A percentile compares a stretch with the other conserved stretches of the same genome.
phyloP scores from a whole-genome alignment of 306 rosid species.

The Prunus davidiana region DNA sequence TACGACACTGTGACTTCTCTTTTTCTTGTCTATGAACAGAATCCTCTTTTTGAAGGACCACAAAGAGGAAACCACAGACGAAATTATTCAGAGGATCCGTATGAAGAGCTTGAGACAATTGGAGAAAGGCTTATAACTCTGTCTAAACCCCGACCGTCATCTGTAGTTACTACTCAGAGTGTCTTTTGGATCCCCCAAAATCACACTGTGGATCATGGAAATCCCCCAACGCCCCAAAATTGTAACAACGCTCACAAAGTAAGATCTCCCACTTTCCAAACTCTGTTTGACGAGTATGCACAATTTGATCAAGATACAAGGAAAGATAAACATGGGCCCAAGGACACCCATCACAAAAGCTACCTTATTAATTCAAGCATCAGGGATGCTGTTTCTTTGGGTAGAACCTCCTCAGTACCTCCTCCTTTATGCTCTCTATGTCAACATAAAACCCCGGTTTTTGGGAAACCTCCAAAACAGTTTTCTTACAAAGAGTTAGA shows the following conservation, averaged over 20 bases:
- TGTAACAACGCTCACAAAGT: conserved; percentile 26
- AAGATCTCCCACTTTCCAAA: conserved; percentile 52
- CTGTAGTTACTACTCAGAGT: conserved; percentile 37
- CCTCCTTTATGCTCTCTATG: conserved; percentile 91
- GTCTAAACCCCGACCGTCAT: conserved; percentile 34
- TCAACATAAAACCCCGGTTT: conserved; percentile 79
- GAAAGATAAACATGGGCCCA: conserved; percentile 24
- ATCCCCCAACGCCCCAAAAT: conserved; percentile 32
- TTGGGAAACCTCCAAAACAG: conserved; percentile 91
- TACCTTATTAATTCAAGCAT: conserved; percentile 41
- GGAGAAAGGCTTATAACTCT: conserved; percentile 42
- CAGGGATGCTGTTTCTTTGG: conserved; percentile 63
- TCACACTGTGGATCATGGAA: conserved; percentile 41
- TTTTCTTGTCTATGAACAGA: conserved; percentile 74
- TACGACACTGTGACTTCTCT: conserved; percentile 54
- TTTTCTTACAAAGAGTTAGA: conserved; percentile 69
- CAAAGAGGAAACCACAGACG: conserved; percentile 31
- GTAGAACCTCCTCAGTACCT: conserved; percentile 66
- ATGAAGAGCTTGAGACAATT: conserved; percentile 39
- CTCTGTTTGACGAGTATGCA: conserved; percentile 38
- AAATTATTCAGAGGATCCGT: conserved; percentile 38
- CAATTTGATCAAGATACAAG: conserved; percentile 38
- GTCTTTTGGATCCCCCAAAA: conserved; percentile 57
- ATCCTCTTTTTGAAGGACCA: conserved; percentile 66
- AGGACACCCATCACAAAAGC: conserved; percentile 41